Conservation (phyloP, 2,329 filamentous ascomycete genomes). For the Zasmidium citrigriseum region DNA sequence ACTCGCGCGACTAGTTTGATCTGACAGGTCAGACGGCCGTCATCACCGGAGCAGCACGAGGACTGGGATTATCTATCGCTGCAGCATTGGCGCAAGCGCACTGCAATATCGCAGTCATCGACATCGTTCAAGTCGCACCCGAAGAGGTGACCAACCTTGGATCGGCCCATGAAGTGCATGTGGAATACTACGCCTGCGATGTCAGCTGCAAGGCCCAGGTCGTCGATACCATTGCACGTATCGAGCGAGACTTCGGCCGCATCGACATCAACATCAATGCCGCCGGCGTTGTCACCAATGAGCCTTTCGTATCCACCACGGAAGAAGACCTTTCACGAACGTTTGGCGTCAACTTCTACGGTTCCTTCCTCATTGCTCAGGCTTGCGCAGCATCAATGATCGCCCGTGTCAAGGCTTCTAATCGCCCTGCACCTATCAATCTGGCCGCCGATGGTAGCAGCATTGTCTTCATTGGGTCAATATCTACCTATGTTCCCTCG, state of each 20-base stretch:
- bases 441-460: no score
- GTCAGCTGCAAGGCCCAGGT: constrained; percentile 9
- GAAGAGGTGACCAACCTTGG: constrained; percentile 3
- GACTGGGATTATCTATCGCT: constrained; percentile 38
- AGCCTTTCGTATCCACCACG: constrained; percentile 24
- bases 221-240: constrained; percentile 4
- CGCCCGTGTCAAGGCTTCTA: no score
- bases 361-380: constrained; percentile 31
- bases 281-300: constrained; percentile 31
- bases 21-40: constrained; percentile 38
- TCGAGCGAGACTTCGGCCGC: constrained; percentile 8
- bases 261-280: constrained; percentile 27
- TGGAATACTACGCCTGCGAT: constrained; percentile 13
- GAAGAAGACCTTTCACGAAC: no score
- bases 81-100: constrained; percentile 7
- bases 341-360: constrained; percentile 25
- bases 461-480: no score
- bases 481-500: no score
- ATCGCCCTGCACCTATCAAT: no score
- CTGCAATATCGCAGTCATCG: constrained; percentile 9
- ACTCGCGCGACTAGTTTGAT: constrained; percentile 28
- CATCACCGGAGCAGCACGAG: constrained; percentile 45
- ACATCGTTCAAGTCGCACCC: neutral
- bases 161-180: constrained; percentile 3
- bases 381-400: constrained; percentile 32